A percentile compares a stretch with the other conserved stretches of the same genome.
These are phyloP conservation scores for Penicillium nucicola DNA, from an alignment of 495 filamentous ascomycete genomes.

Conservation along the genomic window DNA sequence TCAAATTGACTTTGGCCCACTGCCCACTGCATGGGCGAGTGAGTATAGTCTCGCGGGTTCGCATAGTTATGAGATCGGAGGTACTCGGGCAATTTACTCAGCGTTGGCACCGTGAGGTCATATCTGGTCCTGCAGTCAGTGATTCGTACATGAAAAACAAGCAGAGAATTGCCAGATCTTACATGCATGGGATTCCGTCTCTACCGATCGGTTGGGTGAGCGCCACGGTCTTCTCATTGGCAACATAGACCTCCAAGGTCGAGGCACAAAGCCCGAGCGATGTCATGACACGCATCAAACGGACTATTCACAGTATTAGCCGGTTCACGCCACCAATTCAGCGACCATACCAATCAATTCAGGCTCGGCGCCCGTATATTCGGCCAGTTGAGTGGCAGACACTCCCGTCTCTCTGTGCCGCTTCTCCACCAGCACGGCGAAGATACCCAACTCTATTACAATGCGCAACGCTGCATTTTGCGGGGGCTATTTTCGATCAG, in stretches of 20 bases:
- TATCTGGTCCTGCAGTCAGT: slow-evolving; percentile 18
- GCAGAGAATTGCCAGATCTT: slow-evolving; percentile 8
- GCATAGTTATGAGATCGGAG: slow-evolving; percentile 26
- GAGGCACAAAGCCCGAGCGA: slow-evolving; percentile 30
- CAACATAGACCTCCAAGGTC: slow-evolving; percentile 23
- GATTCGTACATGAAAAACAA: too few relatives aligned
- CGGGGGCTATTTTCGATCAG: slow-evolving; percentile 28
- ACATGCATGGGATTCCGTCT: slow-evolving; percentile 40
- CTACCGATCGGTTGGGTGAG: slow-evolving; percentile 34
- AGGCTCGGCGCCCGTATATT: slow-evolving; percentile 26
- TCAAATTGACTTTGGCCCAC: slow-evolving; percentile 42
- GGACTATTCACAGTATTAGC: slow-evolving; percentile 21
- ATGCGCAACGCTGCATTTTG: slow-evolving; percentile 38
- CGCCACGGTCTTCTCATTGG: slow-evolving; percentile 31
- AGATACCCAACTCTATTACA: slow-evolving; percentile 34
- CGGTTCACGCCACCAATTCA: neutral
- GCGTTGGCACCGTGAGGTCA: slow-evolving; percentile 36
- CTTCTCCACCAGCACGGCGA: slow-evolving; percentile 25
- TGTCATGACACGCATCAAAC: slow-evolving; percentile 38
- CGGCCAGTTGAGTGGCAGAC: slow-evolving; percentile 24
- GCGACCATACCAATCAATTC: slow-evolving; percentile 28
- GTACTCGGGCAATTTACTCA: slow-evolving; percentile 33
- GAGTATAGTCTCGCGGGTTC: slow-evolving; percentile 31
- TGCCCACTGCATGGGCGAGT: slow-evolving; percentile 38
- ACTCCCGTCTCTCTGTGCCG: slow-evolving; percentile 18